Conservation (phyloP, 768 basidiomycete genomes). For the Podaxis sp. region DNA sequence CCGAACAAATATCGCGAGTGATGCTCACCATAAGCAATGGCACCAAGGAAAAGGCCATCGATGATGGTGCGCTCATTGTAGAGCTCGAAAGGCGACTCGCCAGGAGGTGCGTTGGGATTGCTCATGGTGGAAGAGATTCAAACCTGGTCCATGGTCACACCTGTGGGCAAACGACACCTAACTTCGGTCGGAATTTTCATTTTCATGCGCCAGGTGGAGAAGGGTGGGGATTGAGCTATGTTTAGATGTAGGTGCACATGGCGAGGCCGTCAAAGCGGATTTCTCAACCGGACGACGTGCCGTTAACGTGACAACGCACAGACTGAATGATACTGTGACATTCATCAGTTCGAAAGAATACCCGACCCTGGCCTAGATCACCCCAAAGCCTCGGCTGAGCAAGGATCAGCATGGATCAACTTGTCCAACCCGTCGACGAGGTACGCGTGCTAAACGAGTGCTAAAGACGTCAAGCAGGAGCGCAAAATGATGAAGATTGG, state of each 20-base stretch:
- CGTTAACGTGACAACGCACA: neutral
- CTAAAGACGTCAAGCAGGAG: neutral
- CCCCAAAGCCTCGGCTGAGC: neutral
- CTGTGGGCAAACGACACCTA: neutral
- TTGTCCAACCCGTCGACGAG: no score
- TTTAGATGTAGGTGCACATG: constrained; percentile 8
- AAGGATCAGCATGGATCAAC: no score
- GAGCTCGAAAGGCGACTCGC: constrained; percentile 17
- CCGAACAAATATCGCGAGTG: neutral
- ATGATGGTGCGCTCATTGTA: constrained; percentile 22
- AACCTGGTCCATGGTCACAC: constrained; percentile 1
- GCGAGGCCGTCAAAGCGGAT: neutral
- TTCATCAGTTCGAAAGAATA: neutral
- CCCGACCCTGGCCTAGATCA: neutral
- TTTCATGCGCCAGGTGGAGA: neutral
- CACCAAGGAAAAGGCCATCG: constrained; percentile 22
- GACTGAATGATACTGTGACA: neutral
- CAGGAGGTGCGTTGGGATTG: constrained; percentile 10
- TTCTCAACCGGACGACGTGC: neutral
- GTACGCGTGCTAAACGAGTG: neutral
- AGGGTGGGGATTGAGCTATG: constrained; percentile 1
- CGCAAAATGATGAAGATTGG: neutral
- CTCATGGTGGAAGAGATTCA: constrained; percentile 8
- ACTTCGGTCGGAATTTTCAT: neutral
- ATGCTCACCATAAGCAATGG: constrained; percentile 22